Base-by-base conservation (phyloP, 2,329 filamentous ascomycete genomes). In the Talaromyces albobiverticillius region DNA sequence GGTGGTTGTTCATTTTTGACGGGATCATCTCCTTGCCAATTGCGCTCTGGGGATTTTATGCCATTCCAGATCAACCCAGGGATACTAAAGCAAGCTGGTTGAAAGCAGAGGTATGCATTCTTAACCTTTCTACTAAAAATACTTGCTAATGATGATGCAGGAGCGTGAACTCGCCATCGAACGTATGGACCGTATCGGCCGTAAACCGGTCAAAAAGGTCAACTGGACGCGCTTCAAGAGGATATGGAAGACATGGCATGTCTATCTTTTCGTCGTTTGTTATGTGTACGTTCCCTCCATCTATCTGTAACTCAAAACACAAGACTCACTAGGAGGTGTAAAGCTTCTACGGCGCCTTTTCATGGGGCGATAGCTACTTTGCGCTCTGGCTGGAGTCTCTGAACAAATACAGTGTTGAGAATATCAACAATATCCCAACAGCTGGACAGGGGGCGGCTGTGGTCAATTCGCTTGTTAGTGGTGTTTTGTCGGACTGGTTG, bases 361-460 rank as follows among this genome's bases (percentile, higher is more conserved):
- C 47, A 36, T 51, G 47, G 47, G 47, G 47, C 14, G 47, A 51
- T 25, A 22, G 48, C 48, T 51, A 43, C 38, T 51, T 51, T 25
- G 20, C 4, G 1, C 38, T 51, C 9, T 51, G 48, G 48, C 38
- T 43, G 7, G 25, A 43, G 20, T 43, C 23, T 4, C 38, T 51
- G 8, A 51, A 51, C 11, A 50, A 29, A 20, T 51, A 43, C 26
- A 51, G 25, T 10, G 38, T 51, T 14, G 48, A 51, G 26, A 41
- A 51, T 6, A 41, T 51, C 4, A 51, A 51, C 26, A 34, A 51
- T 25, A 51, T 51, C 3, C 48, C 47, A 14, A 51, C 48, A 5
- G 36, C 47, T 14, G 38, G 48, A 16, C 48, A 43, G 16, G 47
- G 36, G 1, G 47, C 47, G 18, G 47, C 47, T 1, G 47, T 51